Base-by-base conservation (phyloP, 164 flowering plant species). In the Umbilicus rupestris region DNA sequence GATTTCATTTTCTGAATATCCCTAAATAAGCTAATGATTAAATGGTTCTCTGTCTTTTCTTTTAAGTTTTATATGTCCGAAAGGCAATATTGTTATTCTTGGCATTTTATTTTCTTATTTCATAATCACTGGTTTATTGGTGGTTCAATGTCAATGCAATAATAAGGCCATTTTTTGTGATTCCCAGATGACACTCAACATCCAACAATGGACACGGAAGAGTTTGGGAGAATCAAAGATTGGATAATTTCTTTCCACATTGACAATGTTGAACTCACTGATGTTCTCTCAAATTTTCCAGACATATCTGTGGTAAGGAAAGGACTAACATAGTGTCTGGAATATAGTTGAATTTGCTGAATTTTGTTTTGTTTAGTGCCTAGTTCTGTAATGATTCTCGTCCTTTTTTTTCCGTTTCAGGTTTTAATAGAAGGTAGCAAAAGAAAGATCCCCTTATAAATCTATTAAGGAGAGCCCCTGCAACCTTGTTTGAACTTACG, bases 111-210 rank as follows among this genome's bases (percentile, higher is more conserved):
- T 8, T 55, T 55, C 2, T 28, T 55, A 26, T 11, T 55, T 26
- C 19, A 10, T 55, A 42, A 26, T 29, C n/a, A 31, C 59, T 47
- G 46, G 5, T 8, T 8, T 50, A 16, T 8, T 50, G 69, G 44
- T 45, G 35, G 26, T 33, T 17, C 7, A 42, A 41, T n/a, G 15
- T 30, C 39, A 68, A 62, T 67, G 33, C 60, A 55, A 28, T 19
- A 62, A 11, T 17, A 19, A 3, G 4, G 22, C 16, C 17, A 17
- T 66, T 8, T 20, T 22, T 41, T 63, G 16, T 39, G n/a, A 28
- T 68, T 8, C 70, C 73, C 77, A 87, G 98, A 90, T 75, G 78
- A 81, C 73, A 90, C 97, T 31, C 92, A 93, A 67, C 92, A 93
- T 75, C 81, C 85, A 24, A 74, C 49, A 66, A 92, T 89, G 73